Conservation (phyloP, 225 moss, liverwort and hornwort species). For the Lunularia cruciata region DNA sequence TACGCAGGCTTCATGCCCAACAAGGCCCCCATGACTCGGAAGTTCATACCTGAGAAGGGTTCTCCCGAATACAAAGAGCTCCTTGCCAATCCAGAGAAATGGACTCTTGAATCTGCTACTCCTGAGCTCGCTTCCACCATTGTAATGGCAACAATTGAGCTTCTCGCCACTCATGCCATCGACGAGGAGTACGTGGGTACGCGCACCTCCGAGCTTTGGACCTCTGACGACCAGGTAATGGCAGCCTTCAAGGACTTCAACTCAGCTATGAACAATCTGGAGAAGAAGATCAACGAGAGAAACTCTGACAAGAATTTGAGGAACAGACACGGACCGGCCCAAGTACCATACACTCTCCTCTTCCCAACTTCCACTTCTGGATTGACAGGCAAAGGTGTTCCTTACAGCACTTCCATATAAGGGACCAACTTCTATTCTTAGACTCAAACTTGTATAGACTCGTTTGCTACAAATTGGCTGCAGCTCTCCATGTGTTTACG, state of each 20-base stretch:
- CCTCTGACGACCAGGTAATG: slow-evolving; percentile 17
- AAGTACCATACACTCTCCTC: slow-evolving; percentile 33
- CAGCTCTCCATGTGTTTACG: no score
- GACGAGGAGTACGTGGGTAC: slow-evolving; percentile 47
- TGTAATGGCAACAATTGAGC: slow-evolving; percentile 26
- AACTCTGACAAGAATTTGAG: slow-evolving; percentile 16
- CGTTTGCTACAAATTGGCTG: no score
- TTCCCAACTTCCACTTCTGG: slow-evolving; percentile 26
- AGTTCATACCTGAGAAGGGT: slow-evolving; percentile 32
- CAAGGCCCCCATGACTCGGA: slow-evolving; percentile 21
- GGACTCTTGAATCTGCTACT: not conserved
- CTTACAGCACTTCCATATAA: slow-evolving; percentile 32
- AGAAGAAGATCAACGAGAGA: slow-evolving; percentile 12
- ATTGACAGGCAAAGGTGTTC: slow-evolving; percentile 37
- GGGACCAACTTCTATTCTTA: no score
- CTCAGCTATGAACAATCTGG: not conserved
- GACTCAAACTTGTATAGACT: no score
- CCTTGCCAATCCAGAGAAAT: slow-evolving; percentile 28
- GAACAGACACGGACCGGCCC: slow-evolving; percentile 18
- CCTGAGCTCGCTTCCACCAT: slow-evolving; percentile 12
- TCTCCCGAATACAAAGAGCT: slow-evolving; percentile 20
- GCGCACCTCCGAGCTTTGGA: slow-evolving; percentile 27
- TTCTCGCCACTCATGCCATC: slow-evolving; percentile 29
- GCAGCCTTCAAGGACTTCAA: slow-evolving; percentile 22
- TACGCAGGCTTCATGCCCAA: slow-evolving; percentile 39